Percentiles rank a stretch among this genome's conserved stretches.
phyloP scores from a whole-genome alignment of 176 grass and related monocot species.

The Stipa capillata region DNA sequence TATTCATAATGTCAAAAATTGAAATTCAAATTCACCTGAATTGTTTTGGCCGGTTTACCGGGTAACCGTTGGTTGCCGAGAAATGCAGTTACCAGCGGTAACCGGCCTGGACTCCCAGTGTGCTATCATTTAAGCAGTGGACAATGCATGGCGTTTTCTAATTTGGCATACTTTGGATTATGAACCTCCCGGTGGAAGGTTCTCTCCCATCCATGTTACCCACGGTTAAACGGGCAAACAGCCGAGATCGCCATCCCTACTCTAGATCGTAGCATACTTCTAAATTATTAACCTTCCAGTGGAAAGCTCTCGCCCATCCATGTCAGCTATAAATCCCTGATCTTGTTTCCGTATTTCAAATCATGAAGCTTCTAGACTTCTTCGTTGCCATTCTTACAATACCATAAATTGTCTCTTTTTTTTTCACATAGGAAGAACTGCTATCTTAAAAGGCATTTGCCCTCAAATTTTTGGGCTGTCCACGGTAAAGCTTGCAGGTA shows the following conservation, averaged over 20 bases:
- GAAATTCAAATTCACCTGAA: background rate
- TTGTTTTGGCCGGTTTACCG: too few relatives aligned
- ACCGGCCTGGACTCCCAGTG: too few relatives aligned
- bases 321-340: background rate
- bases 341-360: background rate
- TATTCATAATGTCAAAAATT: background rate
- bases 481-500: conserved; percentile 97
- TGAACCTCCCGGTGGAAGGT: too few relatives aligned
- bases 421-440: conserved; percentile 63
- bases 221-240: too few relatives aligned
- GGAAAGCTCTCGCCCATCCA: background rate
- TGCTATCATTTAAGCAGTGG: conserved; percentile 1
- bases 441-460: conserved; percentile 69
- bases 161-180: background rate
- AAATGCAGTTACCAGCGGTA: too few relatives aligned
- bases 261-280: too few relatives aligned
- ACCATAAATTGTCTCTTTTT: background rate
- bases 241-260: too few relatives aligned
- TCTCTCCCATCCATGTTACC: too few relatives aligned
- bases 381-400: background rate
- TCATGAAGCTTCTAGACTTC: background rate
- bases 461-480: conserved; percentile 91
- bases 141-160: background rate
- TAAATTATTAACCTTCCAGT: background rate
- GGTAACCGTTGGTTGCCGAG: too few relatives aligned